phyloP scores from a whole-genome alignment of 331 rosid genomes.

The Malus hybrid region DNA sequence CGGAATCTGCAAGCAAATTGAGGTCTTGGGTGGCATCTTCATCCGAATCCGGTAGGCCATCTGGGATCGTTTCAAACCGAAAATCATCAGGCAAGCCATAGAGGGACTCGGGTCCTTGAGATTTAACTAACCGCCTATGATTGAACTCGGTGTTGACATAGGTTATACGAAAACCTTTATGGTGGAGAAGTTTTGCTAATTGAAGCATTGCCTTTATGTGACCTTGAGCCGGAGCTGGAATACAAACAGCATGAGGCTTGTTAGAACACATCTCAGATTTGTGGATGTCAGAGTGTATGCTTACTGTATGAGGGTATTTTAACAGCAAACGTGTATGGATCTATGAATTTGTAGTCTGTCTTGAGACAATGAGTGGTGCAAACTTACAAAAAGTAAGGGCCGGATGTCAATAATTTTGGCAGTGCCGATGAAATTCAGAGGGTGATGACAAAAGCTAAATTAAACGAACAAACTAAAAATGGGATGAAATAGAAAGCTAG shows the following conservation, averaged over 20 bases:
- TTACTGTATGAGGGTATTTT: no score
- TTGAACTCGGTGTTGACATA: slow-evolving; percentile 7
- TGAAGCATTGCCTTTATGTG: slow-evolving; percentile 23
- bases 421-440: background rate
- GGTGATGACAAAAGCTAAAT: background rate
- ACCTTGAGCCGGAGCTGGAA: slow-evolving; percentile 8
- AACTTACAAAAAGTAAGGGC: background rate
- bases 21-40: slow-evolving; percentile 6
- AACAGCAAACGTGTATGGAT: no score
- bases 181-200: slow-evolving; percentile 24
- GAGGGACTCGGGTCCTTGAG: background rate
- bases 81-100: slow-evolving; percentile 2
- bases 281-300: no score
- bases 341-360: no score
- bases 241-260: slow-evolving; percentile 10
- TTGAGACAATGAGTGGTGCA: background rate
- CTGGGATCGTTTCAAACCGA: slow-evolving; percentile 18
- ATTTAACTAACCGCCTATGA: background rate
- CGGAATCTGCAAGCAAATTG: background rate
- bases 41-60: background rate
- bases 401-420: background rate
- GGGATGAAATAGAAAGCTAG: background rate
- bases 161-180: slow-evolving; percentile 24
- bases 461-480: background rate
- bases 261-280: no score